Conservation (phyloP, 2,329 filamentous ascomycete genomes). For the Aspergillus ochraceoroseus region DNA sequence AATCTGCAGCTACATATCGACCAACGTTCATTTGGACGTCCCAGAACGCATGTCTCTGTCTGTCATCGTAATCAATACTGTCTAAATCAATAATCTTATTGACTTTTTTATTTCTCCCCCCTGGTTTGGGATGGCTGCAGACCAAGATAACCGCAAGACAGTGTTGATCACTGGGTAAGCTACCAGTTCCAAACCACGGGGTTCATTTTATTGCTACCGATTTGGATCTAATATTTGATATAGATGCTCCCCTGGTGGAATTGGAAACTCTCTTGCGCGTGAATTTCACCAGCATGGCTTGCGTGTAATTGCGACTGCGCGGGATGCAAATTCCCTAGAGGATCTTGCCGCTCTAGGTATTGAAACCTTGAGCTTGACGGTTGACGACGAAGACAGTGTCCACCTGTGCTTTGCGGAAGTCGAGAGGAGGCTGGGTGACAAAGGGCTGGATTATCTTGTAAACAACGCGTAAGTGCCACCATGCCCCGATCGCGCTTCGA, state of each 20-base stretch:
- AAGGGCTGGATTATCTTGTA: conserved; percentile 52
- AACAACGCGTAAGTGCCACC: conserved; percentile 50
- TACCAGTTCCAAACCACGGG: conserved; percentile 7
- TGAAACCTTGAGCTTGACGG: conserved; percentile 53
- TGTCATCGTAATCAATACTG: too few species aligned
- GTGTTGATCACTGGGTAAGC: conserved; percentile 43
- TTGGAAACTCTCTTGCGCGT: conserved; percentile 55
- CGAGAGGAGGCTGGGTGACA: conserved; percentile 43
- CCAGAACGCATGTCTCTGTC: too few species aligned
- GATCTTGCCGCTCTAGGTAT: conserved; percentile 50
- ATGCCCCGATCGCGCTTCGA: neutral
- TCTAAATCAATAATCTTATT: neutral
- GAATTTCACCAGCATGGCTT: conserved; percentile 53
- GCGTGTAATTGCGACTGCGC: conserved; percentile 56
- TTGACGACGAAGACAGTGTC: conserved; percentile 50
- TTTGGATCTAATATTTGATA: neutral
- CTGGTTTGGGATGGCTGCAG: conserved; percentile 25
- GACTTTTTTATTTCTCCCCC: too few species aligned
- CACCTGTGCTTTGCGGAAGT: conserved; percentile 46
- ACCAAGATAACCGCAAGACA: conserved; percentile 34
- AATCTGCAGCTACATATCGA: too few species aligned
- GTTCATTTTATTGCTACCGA: neutral
- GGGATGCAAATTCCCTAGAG: conserved; percentile 47
- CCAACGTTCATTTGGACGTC: too few species aligned
- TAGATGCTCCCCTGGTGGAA: conserved; percentile 48